Evolutionary conservation across 768 basidiomycete species (phyloP), one percentile per base, ranked within the genome.

Genomic region (Phlebiopsis gigantea): DNA sequence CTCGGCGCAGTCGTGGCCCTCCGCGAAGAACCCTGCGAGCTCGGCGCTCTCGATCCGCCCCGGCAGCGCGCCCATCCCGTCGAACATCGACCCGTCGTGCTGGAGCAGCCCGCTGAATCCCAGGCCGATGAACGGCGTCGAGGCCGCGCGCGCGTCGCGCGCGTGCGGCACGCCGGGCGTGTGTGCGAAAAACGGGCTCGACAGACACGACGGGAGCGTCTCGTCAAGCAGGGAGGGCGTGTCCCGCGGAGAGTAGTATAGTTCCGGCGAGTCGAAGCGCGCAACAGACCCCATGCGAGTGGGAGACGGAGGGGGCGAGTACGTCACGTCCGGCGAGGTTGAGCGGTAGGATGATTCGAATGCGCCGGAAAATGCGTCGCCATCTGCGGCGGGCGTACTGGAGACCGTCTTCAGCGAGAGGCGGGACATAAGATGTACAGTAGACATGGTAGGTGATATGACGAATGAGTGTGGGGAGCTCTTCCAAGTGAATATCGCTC

Each of bases 231-330:
- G 42, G 17, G 58, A 59, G 8, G 58, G 58, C 8, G 58, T 59
- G 46, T 41, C 58, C 9, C 19, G n/a, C 21, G 26, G 14, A 19
- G 21, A 25, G 47, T 43, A 39, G 5, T 25, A 48, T 3, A 55
- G 5, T 22, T 2, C 22, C 4, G 58, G 53, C 15, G 58, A 49
- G 22, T 53, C 52, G 53, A 59, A 59, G 21, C 58, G 45, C 5
- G 53, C 25, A 24, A 59, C 39, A 15, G 46, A 54, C 14, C 30
- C 15, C 25, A 41, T 54, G 29, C 29, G 46, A 4, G 58, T 55
- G 9, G 58, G 58, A n/a, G 58, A 55, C 14, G 55, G 55, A 9
- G 59, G 59, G n/a, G 50, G 59, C 7, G 56, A 61, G 48, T 54
- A 54, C 8, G 45, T 29, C 19, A 55, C 14, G 46, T 39, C 50